Conservation (phyloP, 192 early-diverging fungal genomes). For the Podila verticillata region DNA sequence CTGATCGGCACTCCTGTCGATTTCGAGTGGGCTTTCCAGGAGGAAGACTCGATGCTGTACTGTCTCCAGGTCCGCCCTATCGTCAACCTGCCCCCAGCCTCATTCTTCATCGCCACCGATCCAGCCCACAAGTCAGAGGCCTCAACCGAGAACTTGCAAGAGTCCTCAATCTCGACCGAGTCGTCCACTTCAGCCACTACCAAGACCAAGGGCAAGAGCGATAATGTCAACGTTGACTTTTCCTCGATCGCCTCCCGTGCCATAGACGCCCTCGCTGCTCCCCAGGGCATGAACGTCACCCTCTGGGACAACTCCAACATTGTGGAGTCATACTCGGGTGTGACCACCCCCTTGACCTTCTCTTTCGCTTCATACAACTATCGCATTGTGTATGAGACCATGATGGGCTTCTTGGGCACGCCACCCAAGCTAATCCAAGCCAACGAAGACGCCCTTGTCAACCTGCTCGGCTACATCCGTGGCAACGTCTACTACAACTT, state of each 20-base stretch:
- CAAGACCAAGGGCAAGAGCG: constrained; percentile 23
- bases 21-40: constrained; percentile 50
- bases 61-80: constrained; percentile 49
- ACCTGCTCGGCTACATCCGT: constrained; percentile 42
- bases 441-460: constrained; percentile 37
- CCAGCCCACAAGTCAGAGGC: constrained; percentile 13
- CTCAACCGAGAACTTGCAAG: constrained; percentile 10
- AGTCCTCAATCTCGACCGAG: neutral
- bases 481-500: constrained; percentile 52
- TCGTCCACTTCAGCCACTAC: neutral
- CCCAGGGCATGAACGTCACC: constrained; percentile 47
- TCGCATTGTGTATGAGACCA: constrained; percentile 49
- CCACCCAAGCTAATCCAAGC: constrained; percentile 33
- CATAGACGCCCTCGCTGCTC: constrained; percentile 38
- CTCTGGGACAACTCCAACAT: constrained; percentile 51
- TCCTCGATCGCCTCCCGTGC: constrained; percentile 34
- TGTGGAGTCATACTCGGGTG: constrained; percentile 51
- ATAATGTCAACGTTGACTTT: constrained; percentile 14
- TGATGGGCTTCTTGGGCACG: constrained; percentile 40
- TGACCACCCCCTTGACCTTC: constrained; percentile 44
- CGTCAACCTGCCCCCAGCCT: constrained; percentile 39
- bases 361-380: constrained; percentile 51
- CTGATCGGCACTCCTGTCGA: constrained; percentile 47
- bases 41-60: constrained; percentile 32
- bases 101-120: constrained; percentile 41